Evolutionary conservation across 2,329 filamentous ascomycete genomes (phyloP).

Genomic region (Coniochaeta ligniaria): DNA sequence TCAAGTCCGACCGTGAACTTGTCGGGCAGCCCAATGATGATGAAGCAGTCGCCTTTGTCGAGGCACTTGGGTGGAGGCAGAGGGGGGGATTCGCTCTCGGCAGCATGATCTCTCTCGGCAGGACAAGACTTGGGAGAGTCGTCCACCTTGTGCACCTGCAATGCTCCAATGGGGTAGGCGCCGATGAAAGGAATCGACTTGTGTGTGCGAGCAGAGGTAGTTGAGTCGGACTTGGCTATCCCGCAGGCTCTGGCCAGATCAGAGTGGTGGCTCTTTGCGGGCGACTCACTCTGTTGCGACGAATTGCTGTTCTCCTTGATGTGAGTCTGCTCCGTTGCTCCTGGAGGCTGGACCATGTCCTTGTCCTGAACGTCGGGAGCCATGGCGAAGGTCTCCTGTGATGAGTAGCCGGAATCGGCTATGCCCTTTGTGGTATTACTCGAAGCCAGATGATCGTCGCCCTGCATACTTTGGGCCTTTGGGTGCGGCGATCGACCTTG

Average conservation of each 20-base stretch:
- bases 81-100: not conserved
- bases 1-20: constrained; percentile 48
- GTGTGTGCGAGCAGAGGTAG: constrained; percentile 12
- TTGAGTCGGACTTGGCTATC: constrained; percentile 29
- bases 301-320: not conserved
- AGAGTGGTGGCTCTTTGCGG: not conserved
- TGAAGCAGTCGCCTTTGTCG: constrained; percentile 40
- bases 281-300: not conserved
- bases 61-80: constrained; percentile 8
- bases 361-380: not conserved
- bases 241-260: constrained; percentile 2
- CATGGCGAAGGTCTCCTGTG: not conserved
- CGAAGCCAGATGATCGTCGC: not conserved
- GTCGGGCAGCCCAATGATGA: constrained; percentile 43
- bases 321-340: not conserved
- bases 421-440: not conserved
- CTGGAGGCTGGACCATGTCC: not conserved
- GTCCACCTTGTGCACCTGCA: constrained; percentile 29
- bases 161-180: constrained; percentile 32
- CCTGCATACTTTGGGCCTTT: not conserved
- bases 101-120: not conserved
- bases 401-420: not conserved
- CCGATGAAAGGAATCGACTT: constrained; percentile 25
- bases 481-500: not conserved
- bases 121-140: constrained; percentile 9